Conservation (phyloP, 169 alveolate species). For the Eimeria acervulina region DNA sequence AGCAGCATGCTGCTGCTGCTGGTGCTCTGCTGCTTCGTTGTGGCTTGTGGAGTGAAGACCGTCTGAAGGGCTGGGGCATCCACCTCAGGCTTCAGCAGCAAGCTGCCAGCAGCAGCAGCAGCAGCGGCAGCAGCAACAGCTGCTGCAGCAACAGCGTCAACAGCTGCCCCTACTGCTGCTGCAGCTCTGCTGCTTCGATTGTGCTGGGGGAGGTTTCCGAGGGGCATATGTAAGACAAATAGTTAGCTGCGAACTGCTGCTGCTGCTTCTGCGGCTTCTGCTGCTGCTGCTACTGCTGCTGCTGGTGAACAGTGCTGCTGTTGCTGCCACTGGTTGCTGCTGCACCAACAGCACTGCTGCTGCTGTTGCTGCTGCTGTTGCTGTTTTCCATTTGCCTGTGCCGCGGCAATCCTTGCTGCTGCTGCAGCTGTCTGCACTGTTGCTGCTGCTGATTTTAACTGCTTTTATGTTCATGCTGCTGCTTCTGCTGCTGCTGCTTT, state of each 20-base stretch:
- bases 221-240: neutral
- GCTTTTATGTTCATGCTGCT: neutral
- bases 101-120: neutral
- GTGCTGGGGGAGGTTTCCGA: slow-evolving; percentile 11
- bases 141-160: neutral
- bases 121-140: slow-evolving; percentile 49
- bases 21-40: slow-evolving; percentile 43
- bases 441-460: neutral
- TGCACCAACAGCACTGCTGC: neutral
- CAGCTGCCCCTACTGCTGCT: slow-evolving; percentile 20
- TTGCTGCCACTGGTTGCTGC: neutral
- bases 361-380: neutral
- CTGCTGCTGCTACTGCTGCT: slow-evolving; percentile 15
- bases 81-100: slow-evolving; percentile 38
- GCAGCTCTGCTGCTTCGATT: neutral
- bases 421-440: slow-evolving; percentile 1
- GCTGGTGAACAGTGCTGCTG: neutral
- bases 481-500: slow-evolving; percentile 16
- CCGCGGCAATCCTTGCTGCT: neutral
- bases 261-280: slow-evolving; percentile 1
- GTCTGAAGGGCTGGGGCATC: slow-evolving; percentile 25
- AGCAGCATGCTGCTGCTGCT: slow-evolving; percentile 50
- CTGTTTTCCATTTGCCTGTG: neutral
- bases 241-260: neutral
- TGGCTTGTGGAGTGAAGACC: slow-evolving; percentile 28